Base-by-base conservation (phyloP, 192 early-diverging fungal genomes). In the Rhizophagus clarus region DNA sequence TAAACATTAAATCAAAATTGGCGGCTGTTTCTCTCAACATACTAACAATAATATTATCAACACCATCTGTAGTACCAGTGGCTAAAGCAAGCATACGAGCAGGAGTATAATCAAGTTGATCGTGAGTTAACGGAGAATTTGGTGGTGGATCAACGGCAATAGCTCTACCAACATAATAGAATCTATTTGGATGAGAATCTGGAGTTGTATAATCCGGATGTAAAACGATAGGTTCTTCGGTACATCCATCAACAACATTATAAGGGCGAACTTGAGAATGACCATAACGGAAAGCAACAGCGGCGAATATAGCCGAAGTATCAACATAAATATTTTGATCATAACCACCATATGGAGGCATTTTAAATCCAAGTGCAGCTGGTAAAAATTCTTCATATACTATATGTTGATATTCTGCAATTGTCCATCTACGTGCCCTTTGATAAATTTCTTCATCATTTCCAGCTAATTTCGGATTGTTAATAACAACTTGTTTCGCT, bases 401-500 rank as follows among this genome's bases (percentile, higher is more conserved):
- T 8, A 72, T 9, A 28, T 40, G 71, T 72, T 72, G 71, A 72
- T 72, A 72, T 72, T 72, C 71, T 1, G 15, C 71, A 8, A 72
- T 72, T 47, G 47, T 49, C 4, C 24, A 28, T 42, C 34, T 40
- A 37, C 71, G 29, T 15, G 71, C 71, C 9, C 10, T 12, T 72
- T 72, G 71, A 37, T 14, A 72, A 40, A 72, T 47, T n/a, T 49
- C 71, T 28, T 72, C 71, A 49, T 72, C 71, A 31, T 66, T 66
- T 17, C 29, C 63, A 12, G 12, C n/a, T 17, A 72, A 42, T 24
- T 32, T n/a, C 9, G 71, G 71, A 72, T 72, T 40, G 0, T 72
- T 26, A 11, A 12, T 4, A 15, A 47, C 4, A 49, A 72, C 3
- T 28, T 20, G 11, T 72, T 28, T 28, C 3, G 71, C 71, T 37